These are phyloP conservation scores for Fistulifera solaris DNA, from an alignment of 108 stramenopile species.

Conservation along the genomic window DNA sequence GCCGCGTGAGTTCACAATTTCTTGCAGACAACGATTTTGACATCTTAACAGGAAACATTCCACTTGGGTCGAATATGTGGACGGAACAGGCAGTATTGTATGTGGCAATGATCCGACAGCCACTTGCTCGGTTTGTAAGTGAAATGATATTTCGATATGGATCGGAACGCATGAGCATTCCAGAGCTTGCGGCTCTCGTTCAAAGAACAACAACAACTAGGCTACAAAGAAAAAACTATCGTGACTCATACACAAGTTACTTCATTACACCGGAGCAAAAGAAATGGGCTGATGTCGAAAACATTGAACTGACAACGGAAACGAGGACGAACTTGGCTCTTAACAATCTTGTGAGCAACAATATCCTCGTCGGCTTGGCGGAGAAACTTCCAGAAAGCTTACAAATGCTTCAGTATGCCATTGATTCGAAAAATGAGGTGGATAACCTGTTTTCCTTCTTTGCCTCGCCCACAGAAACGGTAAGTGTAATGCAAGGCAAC, in stretches of 20 bases:
- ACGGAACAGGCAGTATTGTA: neutral
- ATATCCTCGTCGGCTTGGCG: slow-evolving; percentile 8
- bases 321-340: neutral
- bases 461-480: neutral
- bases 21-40: neutral
- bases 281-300: slow-evolving; percentile 1
- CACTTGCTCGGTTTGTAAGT: neutral
- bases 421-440: neutral
- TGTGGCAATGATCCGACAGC: neutral
- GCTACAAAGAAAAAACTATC: neutral
- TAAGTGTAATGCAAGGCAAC: neutral
- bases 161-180: neutral
- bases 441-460: slow-evolving; percentile 1
- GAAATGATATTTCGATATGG: neutral
- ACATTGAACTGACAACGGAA: neutral
- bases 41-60: neutral
- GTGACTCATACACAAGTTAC: neutral
- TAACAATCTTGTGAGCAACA: slow-evolving; percentile 6
- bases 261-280: slow-evolving; percentile 20
- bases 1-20: slow-evolving; percentile 1
- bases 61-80: neutral
- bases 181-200: neutral
- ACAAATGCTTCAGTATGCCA: slow-evolving; percentile 5
- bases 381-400: slow-evolving; percentile 7
- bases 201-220: neutral